A percentile compares a stretch with the other conserved stretches of the same genome.
These are phyloP conservation scores for Penicillium atrosanguineum DNA, from an alignment of 495 filamentous ascomycete species.

Conservation along the genomic window DNA sequence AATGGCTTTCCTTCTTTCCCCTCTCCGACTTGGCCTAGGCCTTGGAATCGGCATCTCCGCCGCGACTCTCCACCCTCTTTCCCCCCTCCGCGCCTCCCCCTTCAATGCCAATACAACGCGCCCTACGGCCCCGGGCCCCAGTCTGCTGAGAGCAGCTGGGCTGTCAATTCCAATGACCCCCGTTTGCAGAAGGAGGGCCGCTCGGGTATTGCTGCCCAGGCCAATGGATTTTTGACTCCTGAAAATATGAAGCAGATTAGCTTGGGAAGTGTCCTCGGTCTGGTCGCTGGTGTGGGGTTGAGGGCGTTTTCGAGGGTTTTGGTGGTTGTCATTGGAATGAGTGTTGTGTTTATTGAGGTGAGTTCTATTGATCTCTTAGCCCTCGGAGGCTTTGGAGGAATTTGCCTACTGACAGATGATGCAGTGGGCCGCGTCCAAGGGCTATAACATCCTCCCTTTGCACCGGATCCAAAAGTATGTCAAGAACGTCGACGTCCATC, in stretches of 20 bases:
- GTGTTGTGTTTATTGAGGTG: slow-evolving; percentile 70
- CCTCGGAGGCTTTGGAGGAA: neutral
- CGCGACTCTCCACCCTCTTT: slow-evolving; percentile 32
- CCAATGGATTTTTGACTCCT: slow-evolving; percentile 33
- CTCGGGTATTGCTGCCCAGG: slow-evolving; percentile 10
- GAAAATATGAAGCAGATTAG: slow-evolving; percentile 65
- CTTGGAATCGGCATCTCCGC: slow-evolving; percentile 36
- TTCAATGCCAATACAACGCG: slow-evolving; percentile 40
- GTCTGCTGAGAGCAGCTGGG: slow-evolving; percentile 27
- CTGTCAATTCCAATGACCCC: slow-evolving; percentile 22
- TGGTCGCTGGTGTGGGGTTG: slow-evolving; percentile 67
- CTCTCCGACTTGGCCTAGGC: slow-evolving; percentile 41
- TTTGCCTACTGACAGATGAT: slow-evolving; percentile 1
- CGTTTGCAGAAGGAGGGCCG: slow-evolving; percentile 28
- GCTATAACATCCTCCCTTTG: slow-evolving; percentile 69
- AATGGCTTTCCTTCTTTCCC: slow-evolving; percentile 35
- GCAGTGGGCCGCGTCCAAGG: slow-evolving; percentile 69
- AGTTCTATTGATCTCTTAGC: slow-evolving; percentile 15
- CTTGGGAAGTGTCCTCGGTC: slow-evolving; percentile 64
- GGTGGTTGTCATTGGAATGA: slow-evolving; percentile 68
- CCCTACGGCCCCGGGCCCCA: slow-evolving; percentile 19
- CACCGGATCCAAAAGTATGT: slow-evolving; percentile 57
- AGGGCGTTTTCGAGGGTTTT: slow-evolving; percentile 72
- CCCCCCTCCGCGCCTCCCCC: slow-evolving; percentile 39
- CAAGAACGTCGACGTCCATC: slow-evolving; percentile 54